These are phyloP conservation scores for Prunus davidiana DNA, from an alignment of 306 rosid species.

Conservation along the genomic window DNA sequence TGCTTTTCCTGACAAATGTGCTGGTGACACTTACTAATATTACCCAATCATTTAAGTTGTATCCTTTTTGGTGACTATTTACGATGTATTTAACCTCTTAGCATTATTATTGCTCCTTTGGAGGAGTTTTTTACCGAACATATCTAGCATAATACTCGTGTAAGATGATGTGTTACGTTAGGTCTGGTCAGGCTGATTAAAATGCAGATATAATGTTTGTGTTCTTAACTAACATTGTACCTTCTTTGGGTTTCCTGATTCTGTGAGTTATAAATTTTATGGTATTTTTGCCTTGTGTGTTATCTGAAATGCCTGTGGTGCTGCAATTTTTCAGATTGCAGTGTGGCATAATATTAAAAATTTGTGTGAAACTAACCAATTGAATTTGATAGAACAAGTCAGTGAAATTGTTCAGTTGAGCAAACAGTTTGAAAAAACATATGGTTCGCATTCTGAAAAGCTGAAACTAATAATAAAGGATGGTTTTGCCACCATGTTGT, in stretches of 20 bases:
- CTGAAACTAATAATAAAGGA: background rate
- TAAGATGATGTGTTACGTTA: background rate
- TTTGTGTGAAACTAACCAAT: background rate
- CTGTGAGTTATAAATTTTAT: background rate
- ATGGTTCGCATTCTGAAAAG: background rate
- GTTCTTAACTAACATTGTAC: background rate
- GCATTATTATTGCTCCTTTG: background rate
- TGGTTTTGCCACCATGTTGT: background rate
- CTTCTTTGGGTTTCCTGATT: background rate
- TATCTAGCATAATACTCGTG: background rate
- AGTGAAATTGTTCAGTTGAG: background rate
- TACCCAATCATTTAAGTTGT: background rate
- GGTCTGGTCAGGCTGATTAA: background rate
- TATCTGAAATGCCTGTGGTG: background rate
- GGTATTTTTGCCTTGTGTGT: background rate
- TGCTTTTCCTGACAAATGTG: background rate
- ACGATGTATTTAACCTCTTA: background rate
- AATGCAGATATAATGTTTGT: background rate
- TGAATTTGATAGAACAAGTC: background rate
- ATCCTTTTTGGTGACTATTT: background rate
- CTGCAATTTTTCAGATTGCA: background rate
- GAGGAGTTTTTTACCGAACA: background rate
- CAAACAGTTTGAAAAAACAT: background rate
- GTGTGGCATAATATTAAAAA: background rate
- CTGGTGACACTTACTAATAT: background rate